Evolutionary conservation across 805 yeast genomes (phyloP).

Genomic region (Lipomyces chichibuensis): DNA sequence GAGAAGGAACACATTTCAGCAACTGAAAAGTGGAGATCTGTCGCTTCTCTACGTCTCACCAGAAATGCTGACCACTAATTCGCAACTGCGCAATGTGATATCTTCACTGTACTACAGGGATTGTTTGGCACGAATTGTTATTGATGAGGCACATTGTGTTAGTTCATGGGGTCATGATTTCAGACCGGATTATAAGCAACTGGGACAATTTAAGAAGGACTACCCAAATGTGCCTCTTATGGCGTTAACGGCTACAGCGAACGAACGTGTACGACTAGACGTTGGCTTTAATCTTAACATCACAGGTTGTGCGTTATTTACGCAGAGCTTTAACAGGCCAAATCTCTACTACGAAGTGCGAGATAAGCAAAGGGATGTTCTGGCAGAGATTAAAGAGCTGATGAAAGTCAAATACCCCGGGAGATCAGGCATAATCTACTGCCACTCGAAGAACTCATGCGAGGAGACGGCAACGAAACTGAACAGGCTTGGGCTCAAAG

Average conservation of each 20-base stretch:
- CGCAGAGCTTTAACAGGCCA: constrained; percentile 90
- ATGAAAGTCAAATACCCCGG: constrained; percentile 56
- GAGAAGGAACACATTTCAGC: constrained; percentile 60
- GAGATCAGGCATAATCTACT: constrained; percentile 86
- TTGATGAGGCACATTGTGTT: constrained; percentile 98
- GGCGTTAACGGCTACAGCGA: constrained; percentile 98
- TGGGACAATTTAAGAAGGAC: constrained; percentile 68
- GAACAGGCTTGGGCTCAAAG: constrained; percentile 58
- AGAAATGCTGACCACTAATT: constrained; percentile 84
- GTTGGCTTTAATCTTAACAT: constrained; percentile 76
- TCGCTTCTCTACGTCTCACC: constrained; percentile 88
- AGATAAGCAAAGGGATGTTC: constrained; percentile 60
- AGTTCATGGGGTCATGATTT: constrained; percentile 99
- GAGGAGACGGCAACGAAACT: constrained; percentile 75
- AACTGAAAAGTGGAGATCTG: constrained; percentile 66
- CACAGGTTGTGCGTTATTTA: constrained; percentile 58
- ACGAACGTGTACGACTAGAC: constrained; percentile 83
- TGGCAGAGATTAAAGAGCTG: constrained; percentile 62
- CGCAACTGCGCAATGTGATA: constrained; percentile 66
- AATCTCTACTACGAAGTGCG: constrained; percentile 79
- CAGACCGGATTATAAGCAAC: constrained; percentile 88
- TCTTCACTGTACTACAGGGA: constrained; percentile 56
- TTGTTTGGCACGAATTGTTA: constrained; percentile 79
- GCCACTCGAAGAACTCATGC: constrained; percentile 87
- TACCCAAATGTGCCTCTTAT: constrained; percentile 85